These are phyloP conservation scores for Cercophora scortea DNA, from an alignment of 495 filamentous ascomycete species.

Conservation along the genomic window DNA sequence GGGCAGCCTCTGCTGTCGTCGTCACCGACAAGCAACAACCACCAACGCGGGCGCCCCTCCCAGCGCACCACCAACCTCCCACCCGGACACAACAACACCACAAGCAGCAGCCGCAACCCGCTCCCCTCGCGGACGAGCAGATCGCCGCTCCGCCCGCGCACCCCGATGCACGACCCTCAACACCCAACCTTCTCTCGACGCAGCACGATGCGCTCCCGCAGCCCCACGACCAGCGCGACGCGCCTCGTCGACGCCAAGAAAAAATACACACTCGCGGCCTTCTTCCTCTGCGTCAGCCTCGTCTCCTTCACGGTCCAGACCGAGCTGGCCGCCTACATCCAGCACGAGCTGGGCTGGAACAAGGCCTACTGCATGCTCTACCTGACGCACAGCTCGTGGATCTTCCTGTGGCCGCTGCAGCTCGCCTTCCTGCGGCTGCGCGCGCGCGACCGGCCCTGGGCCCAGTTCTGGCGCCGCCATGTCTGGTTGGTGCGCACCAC, in stretches of 20 bases:
- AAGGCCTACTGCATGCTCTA: slow-evolving; percentile 99
- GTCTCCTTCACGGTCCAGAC: slow-evolving; percentile 83
- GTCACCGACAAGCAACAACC: not conserved
- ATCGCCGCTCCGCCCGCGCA: not conserved
- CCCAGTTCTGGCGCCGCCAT: slow-evolving; percentile 82
- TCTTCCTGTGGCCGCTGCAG: slow-evolving; percentile 77
- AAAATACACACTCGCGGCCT: slow-evolving; percentile 78
- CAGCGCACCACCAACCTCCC: not conserved
- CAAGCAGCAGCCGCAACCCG: not conserved
- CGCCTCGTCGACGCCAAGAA: slow-evolving; percentile 48
- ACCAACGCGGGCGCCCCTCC: slow-evolving; percentile 5
- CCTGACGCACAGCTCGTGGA: slow-evolving; percentile 90
- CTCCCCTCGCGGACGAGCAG: not conserved
- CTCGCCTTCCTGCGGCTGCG: slow-evolving; percentile 70
- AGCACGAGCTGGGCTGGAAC: slow-evolving; percentile 80
- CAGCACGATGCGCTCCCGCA: slow-evolving; percentile 16
- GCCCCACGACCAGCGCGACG: slow-evolving; percentile 32
- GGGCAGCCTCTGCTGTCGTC: slow-evolving; percentile 8
- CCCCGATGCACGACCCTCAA: not conserved
- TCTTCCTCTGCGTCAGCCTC: slow-evolving; percentile 74
- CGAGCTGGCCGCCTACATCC: slow-evolving; percentile 88
- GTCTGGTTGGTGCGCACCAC: slow-evolving; percentile 65
- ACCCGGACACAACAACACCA: not conserved
- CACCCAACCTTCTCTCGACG: slow-evolving; percentile 12
- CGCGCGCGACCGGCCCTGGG: slow-evolving; percentile 66